Base-by-base conservation (phyloP, 331 rosid genomes). In the Quercus lobata region DNA sequence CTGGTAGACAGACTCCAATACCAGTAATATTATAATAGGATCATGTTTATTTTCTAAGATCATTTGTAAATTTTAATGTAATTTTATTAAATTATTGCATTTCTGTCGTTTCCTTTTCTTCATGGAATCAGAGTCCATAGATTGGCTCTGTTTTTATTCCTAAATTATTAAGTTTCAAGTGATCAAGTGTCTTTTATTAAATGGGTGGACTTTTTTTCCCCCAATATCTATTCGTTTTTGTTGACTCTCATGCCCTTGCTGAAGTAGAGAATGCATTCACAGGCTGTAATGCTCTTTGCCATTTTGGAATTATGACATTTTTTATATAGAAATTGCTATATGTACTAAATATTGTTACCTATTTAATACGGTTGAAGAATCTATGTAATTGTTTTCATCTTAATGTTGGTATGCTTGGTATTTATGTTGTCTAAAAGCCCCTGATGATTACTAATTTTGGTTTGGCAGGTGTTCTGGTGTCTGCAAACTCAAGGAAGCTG, bases 381-480 rank as follows among this genome's bases (percentile, higher is more conserved):
- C 5, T 4, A 8, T 63, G 17, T 16, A 14, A 32, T 5, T 27
- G 18, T 2, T 62, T 19, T 62, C 69, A 62, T 62, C n/a, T 29
- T 62, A 15, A 17, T 5, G 16, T 29, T 4, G 69, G 34, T 69
- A 37, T 49, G 24, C 63, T 24, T 65, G 16, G 35, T 60, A 57
- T 5, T 72, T 41, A 73, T 68, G 0, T 41, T 2, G 37, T 27
- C 41, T 29, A 15, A 24, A n/a, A 24, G 10, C 22, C 41, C 37
- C 57, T 34, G 53, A 32, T 56, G 18, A 35, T 44, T 53, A 44
- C 75, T 77, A 41, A 22, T 53, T 74, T 74, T 81, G 73, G 29
- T 84, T 76, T 56, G 32, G 57, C 85, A 86, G 85, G 91, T 72
- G 52, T 55, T 72, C 61, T 58, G 24, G 55, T 27, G 80, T 82